phyloP scores from a whole-genome alignment of 768 basidiomycete species.

The Mycena galericulata region DNA sequence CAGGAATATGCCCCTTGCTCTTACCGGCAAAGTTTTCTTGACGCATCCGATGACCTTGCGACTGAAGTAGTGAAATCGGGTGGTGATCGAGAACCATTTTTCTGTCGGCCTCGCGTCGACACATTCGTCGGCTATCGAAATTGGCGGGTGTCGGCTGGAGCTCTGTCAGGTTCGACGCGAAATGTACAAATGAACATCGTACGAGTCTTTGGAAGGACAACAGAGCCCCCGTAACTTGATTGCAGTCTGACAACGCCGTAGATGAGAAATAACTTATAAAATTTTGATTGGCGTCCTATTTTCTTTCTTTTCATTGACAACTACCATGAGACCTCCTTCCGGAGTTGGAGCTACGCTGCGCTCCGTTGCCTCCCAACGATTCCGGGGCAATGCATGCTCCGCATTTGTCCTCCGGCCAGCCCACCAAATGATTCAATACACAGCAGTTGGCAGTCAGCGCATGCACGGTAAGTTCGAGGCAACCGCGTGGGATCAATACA shows the following conservation, averaged over 20 bases:
- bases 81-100: no score
- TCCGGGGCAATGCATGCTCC: conserved; percentile 1
- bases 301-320: background rate
- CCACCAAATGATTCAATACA: background rate
- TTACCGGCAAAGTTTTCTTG: no score
- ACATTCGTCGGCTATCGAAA: no score
- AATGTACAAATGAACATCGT: no score
- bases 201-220: no score
- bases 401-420: background rate
- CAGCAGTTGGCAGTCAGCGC: background rate
- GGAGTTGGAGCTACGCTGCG: conserved; percentile 6
- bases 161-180: no score
- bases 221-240: no score
- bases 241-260: no score
- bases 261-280: no score
- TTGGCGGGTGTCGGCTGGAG: no score
- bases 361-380: background rate
- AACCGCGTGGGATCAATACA: background rate
- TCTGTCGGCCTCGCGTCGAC: no score
- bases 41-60: background rate
- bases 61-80: background rate
- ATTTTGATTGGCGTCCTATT: background rate
- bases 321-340: conserved; percentile 20
- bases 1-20: no score
- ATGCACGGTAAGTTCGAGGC: background rate